Conservation (phyloP, 192 early-diverging fungal species). For the Coemansia sp. region DNA sequence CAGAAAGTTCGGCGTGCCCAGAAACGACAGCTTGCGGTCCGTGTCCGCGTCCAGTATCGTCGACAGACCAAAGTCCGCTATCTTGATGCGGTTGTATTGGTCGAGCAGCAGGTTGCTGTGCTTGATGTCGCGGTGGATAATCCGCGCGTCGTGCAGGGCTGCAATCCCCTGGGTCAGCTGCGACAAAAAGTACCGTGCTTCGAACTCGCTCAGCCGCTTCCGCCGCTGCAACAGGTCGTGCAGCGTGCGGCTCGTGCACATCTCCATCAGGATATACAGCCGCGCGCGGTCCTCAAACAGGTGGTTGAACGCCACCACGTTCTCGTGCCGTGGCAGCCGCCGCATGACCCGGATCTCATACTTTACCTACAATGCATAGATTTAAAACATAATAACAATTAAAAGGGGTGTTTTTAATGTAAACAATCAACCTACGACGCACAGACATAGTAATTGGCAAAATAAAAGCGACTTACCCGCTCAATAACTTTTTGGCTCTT, state of each 20-base stretch:
- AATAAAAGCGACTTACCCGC: constrained; percentile 21
- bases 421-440: not conserved
- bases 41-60: constrained; percentile 71
- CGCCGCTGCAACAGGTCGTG: constrained; percentile 76
- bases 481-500: constrained; percentile 45
- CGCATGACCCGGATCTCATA: constrained; percentile 54
- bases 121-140: constrained; percentile 96
- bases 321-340: constrained; percentile 59
- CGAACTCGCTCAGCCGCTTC: constrained; percentile 81
- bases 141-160: constrained; percentile 75
- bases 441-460: not conserved
- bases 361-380: constrained; percentile 16
- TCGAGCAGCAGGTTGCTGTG: constrained; percentile 90
- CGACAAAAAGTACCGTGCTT: constrained; percentile 82
- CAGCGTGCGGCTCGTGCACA: constrained; percentile 87
- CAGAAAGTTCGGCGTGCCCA: constrained; percentile 97
- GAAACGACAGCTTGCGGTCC: constrained; percentile 94
- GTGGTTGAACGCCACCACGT: constrained; percentile 76
- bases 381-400: not conserved
- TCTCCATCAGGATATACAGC: constrained; percentile 89
- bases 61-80: constrained; percentile 96
- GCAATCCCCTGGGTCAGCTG: constrained; percentile 77
- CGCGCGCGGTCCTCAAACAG: constrained; percentile 87
- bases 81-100: constrained; percentile 77
- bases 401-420: not conserved